Conservation (phyloP, 106 monocot species). For the Vanilla planifolia region DNA sequence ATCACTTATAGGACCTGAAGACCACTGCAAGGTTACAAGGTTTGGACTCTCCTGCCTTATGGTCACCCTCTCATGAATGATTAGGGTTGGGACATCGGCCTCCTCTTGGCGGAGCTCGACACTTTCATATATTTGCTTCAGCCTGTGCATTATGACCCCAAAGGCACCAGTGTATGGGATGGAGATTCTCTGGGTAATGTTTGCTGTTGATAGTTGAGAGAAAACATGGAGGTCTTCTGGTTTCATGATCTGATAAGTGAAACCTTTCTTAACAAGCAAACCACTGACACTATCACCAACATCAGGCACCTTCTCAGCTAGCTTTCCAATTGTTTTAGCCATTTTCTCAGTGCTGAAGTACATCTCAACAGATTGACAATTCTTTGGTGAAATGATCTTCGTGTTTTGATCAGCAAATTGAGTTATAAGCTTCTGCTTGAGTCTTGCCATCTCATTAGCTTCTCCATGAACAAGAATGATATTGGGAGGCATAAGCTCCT, state of each 20-base stretch:
- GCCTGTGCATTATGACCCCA: constrained; percentile 70
- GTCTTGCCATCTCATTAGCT: constrained; percentile 91
- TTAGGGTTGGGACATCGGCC: constrained; percentile 42
- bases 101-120: constrained; percentile 50
- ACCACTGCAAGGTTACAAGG: constrained; percentile 73
- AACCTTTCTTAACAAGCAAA: constrained; percentile 90
- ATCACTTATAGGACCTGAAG: constrained; percentile 79
- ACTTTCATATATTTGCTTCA: constrained; percentile 93
- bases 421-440: constrained; percentile 72
- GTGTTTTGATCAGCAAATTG: constrained; percentile 66
- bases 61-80: constrained; percentile 79
- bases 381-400: constrained; percentile 69
- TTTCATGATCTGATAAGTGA: constrained; percentile 89
- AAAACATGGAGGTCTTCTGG: constrained; percentile 91
- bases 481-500: constrained; percentile 86
- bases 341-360: constrained; percentile 94
- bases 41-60: constrained; percentile 71
- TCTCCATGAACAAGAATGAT: constrained; percentile 97
- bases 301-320: constrained; percentile 78
- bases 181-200: constrained; percentile 73
- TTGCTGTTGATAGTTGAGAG: constrained; percentile 78
- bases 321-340: constrained; percentile 85
- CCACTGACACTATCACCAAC: constrained; percentile 69
- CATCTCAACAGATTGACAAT: constrained; percentile 87
- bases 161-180: constrained; percentile 80